phyloP scores from a whole-genome alignment of 768 basidiomycete genomes.

The Kwoniella dejecticola region DNA sequence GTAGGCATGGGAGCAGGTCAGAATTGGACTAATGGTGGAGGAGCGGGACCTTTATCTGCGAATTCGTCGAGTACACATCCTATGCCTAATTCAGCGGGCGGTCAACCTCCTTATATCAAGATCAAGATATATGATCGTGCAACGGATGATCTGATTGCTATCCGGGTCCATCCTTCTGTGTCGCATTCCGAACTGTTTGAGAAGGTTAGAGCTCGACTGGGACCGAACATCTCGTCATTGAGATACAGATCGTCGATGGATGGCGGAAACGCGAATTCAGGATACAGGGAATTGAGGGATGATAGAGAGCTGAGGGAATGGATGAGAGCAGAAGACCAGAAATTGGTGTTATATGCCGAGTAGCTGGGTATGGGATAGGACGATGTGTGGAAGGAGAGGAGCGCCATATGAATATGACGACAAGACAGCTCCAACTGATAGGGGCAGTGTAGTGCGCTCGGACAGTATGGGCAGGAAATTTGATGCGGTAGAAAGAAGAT shows the following conservation, averaged over 20 bases:
- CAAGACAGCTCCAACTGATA: too few species aligned
- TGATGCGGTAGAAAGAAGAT: too few species aligned
- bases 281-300: constrained; percentile 49
- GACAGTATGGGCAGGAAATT: too few species aligned
- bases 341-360: constrained; percentile 55
- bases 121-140: constrained; percentile 96
- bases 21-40: constrained; percentile 22
- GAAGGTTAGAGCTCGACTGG: constrained; percentile 85
- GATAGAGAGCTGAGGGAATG: constrained; percentile 52
- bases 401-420: too few species aligned
- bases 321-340: constrained; percentile 52
- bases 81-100: constrained; percentile 9
- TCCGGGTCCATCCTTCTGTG: constrained; percentile 91
- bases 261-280: constrained; percentile 18
- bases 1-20: constrained; percentile 2
- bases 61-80: neutral
- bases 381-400: too few species aligned
- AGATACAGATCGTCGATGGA: constrained; percentile 63
- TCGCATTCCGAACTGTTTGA: constrained; percentile 82
- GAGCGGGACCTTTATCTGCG: constrained; percentile 1
- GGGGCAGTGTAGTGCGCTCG: too few species aligned
- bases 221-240: constrained; percentile 68
- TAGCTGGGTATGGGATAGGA: constrained; percentile 16
- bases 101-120: constrained; percentile 76
- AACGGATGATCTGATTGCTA: constrained; percentile 93